Evolutionary conservation across 495 filamentous ascomycete genomes (phyloP).

Genomic region (Echria macrotheca): DNA sequence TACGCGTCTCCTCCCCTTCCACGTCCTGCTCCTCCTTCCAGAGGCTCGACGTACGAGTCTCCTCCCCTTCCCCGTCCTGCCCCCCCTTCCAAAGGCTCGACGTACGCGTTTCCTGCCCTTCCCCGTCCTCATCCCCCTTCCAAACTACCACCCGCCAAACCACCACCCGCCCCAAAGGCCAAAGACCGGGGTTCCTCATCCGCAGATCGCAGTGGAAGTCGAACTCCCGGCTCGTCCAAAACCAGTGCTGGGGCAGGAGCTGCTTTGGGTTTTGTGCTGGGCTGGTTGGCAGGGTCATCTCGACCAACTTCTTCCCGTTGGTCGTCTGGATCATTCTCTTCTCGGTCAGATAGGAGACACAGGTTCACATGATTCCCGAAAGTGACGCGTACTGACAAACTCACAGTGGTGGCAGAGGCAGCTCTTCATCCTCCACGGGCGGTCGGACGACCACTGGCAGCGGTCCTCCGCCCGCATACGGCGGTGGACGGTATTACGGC

Average conservation of each 20-base stretch:
- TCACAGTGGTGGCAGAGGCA: slow-evolving; percentile 21
- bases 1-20: slow-evolving; percentile 2
- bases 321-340: background rate
- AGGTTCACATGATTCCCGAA: too few species aligned
- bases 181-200: too few species aligned
- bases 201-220: too few species aligned
- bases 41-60: background rate
- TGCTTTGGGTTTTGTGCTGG: too few species aligned
- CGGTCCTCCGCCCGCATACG: slow-evolving; percentile 55
- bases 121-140: background rate
- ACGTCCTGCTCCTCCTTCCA: background rate
- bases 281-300: too few species aligned
- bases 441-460: slow-evolving; percentile 62
- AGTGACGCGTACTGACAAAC: too few species aligned
- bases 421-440: slow-evolving; percentile 49
- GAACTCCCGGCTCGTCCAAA: too few species aligned
- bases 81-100: background rate
- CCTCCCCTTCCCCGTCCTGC: background rate
- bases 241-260: too few species aligned
- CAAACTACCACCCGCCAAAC: too few species aligned
- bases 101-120: background rate
- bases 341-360: too few species aligned
- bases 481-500: slow-evolving; percentile 67
- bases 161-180: too few species aligned
- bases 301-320: background rate